These are phyloP conservation scores for Stagonosporopsis rhizophila DNA, from an alignment of 2,329 filamentous ascomycete genomes.

Conservation along the genomic window DNA sequence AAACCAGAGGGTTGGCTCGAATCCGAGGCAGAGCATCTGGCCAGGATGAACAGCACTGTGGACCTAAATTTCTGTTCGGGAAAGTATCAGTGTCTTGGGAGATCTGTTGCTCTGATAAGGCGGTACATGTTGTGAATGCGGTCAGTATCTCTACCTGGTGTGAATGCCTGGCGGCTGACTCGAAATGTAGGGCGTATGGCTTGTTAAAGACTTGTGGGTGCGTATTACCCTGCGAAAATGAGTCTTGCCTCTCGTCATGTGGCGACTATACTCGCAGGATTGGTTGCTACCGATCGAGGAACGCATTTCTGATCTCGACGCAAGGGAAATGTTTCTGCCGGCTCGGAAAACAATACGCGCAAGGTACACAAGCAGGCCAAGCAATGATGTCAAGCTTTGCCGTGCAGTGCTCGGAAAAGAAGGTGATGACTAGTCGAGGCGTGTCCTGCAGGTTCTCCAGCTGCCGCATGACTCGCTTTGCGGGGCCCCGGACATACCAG, in stretches of 20 bases:
- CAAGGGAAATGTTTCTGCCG: conserved; percentile 4
- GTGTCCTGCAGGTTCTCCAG: not conserved
- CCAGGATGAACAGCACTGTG: conserved; percentile 33
- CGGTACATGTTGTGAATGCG: not conserved
- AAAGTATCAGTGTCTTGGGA: conserved; percentile 36
- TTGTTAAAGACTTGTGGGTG: conserved; percentile 3
- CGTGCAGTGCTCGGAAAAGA: not conserved
- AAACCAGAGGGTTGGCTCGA: conserved; percentile 29
- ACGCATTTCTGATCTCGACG: not conserved
- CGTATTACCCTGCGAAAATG: not conserved
- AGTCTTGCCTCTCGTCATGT: not conserved
- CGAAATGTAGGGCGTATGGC: not conserved
- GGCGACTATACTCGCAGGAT: not conserved
- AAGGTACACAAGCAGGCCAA: not conserved
- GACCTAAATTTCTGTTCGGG: conserved; percentile 38
- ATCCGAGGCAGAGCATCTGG: conserved; percentile 40
- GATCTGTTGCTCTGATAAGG: conserved; percentile 31
- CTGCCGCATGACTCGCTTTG: conserved; percentile 12
- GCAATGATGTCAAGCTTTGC: conserved; percentile 8
- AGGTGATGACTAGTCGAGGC: conserved; percentile 3
- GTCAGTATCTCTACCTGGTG: not conserved
- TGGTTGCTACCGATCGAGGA: too few species aligned
- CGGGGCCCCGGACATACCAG: conserved; percentile 18
- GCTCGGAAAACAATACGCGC: not conserved
- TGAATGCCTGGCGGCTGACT: not conserved